Conservation (phyloP, 768 basidiomycete species). For the Suillus weaverae region DNA sequence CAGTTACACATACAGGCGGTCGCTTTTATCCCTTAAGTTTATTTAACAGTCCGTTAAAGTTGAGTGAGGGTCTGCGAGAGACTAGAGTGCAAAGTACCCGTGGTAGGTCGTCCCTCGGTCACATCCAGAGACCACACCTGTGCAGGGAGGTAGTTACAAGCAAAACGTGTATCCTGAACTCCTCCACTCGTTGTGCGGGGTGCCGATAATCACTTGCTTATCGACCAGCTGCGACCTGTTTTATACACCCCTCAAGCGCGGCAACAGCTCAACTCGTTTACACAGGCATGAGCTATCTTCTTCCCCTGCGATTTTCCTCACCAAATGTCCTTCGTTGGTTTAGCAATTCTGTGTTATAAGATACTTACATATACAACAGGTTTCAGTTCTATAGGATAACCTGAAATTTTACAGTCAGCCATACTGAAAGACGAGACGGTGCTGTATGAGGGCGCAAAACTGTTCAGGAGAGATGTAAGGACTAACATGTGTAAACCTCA, state of each 20-base stretch:
- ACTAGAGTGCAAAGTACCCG: neutral
- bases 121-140: neutral
- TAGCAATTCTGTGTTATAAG: neutral
- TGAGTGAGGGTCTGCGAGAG: neutral
- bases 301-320: neutral
- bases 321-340: neutral
- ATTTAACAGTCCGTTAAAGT: neutral
- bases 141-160: neutral
- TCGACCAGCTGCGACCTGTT: neutral
- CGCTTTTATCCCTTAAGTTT: neutral
- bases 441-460: neutral
- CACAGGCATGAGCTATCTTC: neutral
- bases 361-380: neutral
- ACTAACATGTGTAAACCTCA: neutral
- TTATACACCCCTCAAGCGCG: neutral
- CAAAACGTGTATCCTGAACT: neutral
- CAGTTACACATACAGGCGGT: neutral
- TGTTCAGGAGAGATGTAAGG: neutral
- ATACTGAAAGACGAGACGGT: neutral
- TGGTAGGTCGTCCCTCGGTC: neutral
- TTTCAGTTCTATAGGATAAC: neutral
- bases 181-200: neutral
- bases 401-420: neutral
- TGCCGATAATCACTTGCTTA: neutral
- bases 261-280: neutral